phyloP scores from a whole-genome alignment of 345 rosid genomes.

The Pugionium cornutum region DNA sequence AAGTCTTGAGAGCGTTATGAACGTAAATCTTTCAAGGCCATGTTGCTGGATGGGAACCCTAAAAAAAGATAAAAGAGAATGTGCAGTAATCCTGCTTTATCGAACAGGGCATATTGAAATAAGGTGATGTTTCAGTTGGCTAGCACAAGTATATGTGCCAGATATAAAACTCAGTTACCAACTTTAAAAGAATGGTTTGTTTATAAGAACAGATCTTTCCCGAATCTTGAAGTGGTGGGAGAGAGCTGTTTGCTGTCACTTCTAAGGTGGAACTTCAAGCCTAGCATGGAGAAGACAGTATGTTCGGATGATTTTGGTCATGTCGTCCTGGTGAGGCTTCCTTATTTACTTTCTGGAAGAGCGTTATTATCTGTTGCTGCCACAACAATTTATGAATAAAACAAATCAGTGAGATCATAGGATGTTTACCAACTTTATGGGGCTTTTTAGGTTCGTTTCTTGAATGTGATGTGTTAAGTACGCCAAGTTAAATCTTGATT shows the following conservation, averaged over 20 bases:
- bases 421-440: slow-evolving; percentile 16
- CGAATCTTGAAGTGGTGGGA: slow-evolving; percentile 65
- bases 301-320: slow-evolving; percentile 59
- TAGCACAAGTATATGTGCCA: slow-evolving; percentile 18
- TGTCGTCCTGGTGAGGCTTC: slow-evolving; percentile 59
- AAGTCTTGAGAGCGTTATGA: slow-evolving; percentile 44
- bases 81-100: slow-evolving; percentile 63
- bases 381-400: slow-evolving; percentile 1
- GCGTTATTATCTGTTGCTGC: slow-evolving; percentile 4
- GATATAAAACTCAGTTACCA: slow-evolving; percentile 24
- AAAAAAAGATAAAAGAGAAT: slow-evolving; percentile 50
- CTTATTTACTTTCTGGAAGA: slow-evolving; percentile 3
- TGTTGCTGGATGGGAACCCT: slow-evolving; percentile 80
- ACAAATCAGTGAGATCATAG: slow-evolving; percentile 16
- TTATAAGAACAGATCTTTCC: slow-evolving; percentile 65
- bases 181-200: slow-evolving; percentile 20
- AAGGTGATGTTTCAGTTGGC: slow-evolving; percentile 48
- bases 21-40: slow-evolving; percentile 55
- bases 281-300: slow-evolving; percentile 64
- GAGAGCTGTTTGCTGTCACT: slow-evolving; percentile 67
- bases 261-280: slow-evolving; percentile 76
- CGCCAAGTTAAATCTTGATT: slow-evolving; percentile 21
- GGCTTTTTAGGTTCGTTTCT: slow-evolving; percentile 10
- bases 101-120: slow-evolving; percentile 74
- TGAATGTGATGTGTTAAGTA: neutral